Evolutionary conservation across 371 early-diverging fungal genomes (phyloP).

Genomic region (Blastocladiella emersonii): DNA sequence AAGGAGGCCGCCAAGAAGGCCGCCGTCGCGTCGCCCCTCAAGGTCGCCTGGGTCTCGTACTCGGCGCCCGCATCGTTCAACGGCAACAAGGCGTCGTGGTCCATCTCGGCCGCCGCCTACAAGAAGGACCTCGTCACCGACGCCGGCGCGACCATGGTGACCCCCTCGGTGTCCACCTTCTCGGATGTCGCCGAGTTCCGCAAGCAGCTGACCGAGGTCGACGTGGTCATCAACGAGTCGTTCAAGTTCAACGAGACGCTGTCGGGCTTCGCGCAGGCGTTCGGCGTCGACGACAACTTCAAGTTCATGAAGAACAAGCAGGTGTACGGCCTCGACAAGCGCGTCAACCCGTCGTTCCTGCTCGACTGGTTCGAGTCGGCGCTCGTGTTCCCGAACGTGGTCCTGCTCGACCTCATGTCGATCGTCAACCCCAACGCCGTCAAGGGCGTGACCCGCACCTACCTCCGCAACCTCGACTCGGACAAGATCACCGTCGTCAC

Average conservation of each 20-base stretch:
- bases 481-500: neutral
- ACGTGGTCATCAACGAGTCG: slow-evolving; percentile 59
- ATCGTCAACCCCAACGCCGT: slow-evolving; percentile 31
- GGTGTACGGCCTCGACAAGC: slow-evolving; percentile 53
- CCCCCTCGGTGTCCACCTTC: slow-evolving; percentile 20
- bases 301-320: slow-evolving; percentile 47
- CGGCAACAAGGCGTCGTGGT: slow-evolving; percentile 51
- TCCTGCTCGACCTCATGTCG: slow-evolving; percentile 51
- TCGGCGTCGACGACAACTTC: slow-evolving; percentile 23
- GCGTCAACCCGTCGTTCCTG: slow-evolving; percentile 37
- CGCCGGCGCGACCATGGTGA: slow-evolving; percentile 42
- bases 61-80: slow-evolving; percentile 45
- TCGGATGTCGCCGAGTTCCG: slow-evolving; percentile 30
- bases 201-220: slow-evolving; percentile 38
- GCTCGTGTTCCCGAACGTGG: slow-evolving; percentile 50
- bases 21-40: slow-evolving; percentile 29
- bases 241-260: slow-evolving; percentile 27
- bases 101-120: slow-evolving; percentile 37
- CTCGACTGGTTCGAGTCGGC: slow-evolving; percentile 56
- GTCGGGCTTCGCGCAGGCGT: slow-evolving; percentile 30
- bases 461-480: neutral
- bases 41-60: slow-evolving; percentile 50
- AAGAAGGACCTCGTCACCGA: slow-evolving; percentile 44
- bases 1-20: slow-evolving; percentile 25
- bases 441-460: neutral